Conservation (phyloP, 345 rosid species). For the Psidium friedrichsthalianum region DNA sequence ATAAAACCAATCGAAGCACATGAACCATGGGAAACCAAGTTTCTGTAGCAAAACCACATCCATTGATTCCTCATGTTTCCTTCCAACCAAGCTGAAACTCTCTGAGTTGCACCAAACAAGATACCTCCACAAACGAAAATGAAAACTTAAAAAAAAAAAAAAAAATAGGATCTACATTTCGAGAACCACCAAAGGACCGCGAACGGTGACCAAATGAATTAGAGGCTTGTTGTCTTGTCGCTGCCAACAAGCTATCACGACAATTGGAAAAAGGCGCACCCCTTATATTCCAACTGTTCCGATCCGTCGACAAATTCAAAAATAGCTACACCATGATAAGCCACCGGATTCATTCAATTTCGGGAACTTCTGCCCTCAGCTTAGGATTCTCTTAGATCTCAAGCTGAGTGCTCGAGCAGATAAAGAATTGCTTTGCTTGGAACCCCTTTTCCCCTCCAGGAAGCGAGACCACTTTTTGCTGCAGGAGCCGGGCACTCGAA, state of each 20-base stretch:
- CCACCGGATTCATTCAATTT: neutral
- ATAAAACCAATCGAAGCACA: too few relatives aligned
- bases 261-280: neutral
- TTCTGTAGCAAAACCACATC: neutral
- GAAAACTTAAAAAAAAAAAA: neutral
- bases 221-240: constrained; percentile 4
- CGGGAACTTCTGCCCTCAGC: neutral
- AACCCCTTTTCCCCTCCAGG: constrained; percentile 1
- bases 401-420: neutral
- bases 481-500: constrained; percentile 19
- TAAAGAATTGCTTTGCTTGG: neutral
- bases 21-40: too few relatives aligned
- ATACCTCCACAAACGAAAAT: neutral
- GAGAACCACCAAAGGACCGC: constrained; percentile 2
- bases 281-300: neutral
- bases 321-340: neutral
- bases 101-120: neutral
- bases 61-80: neutral
- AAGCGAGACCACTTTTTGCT: neutral
- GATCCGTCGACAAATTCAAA: neutral
- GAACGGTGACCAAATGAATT: constrained; percentile 13
- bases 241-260: neutral
- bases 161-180: constrained; percentile 14
- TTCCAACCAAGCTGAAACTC: neutral
- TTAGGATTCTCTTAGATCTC: constrained; percentile 1